phyloP scores from a whole-genome alignment of 1,284 basidiomycete species.

The Apiotrichum akiyoshidainum region DNA sequence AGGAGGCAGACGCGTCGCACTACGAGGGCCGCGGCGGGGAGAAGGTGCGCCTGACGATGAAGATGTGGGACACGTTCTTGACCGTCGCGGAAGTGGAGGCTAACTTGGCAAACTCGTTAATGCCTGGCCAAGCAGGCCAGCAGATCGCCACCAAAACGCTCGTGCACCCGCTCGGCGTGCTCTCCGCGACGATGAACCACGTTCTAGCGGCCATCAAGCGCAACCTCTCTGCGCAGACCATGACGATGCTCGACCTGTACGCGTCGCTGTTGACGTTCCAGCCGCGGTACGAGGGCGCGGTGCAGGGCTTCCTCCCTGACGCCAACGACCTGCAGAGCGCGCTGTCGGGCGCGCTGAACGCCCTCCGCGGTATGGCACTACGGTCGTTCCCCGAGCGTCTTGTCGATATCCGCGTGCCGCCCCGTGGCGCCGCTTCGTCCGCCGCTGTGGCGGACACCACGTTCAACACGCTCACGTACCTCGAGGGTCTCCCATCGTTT shows the following conservation, averaged over 20 bases:
- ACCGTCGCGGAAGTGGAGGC: slow-evolving; percentile 44
- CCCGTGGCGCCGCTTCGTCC: slow-evolving; percentile 12
- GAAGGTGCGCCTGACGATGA: slow-evolving; percentile 34
- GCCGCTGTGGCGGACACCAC: slow-evolving; percentile 40
- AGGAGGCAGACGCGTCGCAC: slow-evolving; percentile 38
- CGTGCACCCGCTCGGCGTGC: slow-evolving; percentile 18
- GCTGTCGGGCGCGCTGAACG: slow-evolving; percentile 24
- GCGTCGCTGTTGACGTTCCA: slow-evolving; percentile 31
- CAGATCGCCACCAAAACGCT: slow-evolving; percentile 33
- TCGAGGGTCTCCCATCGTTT: slow-evolving; percentile 44
- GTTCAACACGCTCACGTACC: slow-evolving; percentile 43
- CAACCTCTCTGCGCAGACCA: slow-evolving; percentile 37
- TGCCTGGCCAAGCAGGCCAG: slow-evolving; percentile 36
- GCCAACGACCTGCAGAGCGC: slow-evolving; percentile 24
- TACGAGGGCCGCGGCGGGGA: slow-evolving; percentile 37
- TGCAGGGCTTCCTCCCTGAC: slow-evolving; percentile 24
- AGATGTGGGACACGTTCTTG: slow-evolving; percentile 38
- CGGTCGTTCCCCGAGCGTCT: slow-evolving; percentile 49
- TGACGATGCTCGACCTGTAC: slow-evolving; percentile 46
- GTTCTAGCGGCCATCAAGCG: slow-evolving; percentile 40
- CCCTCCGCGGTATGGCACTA: slow-evolving; percentile 31
- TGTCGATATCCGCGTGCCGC: slow-evolving; percentile 42
- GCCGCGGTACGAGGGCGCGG: slow-evolving; percentile 30
- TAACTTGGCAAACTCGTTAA: slow-evolving; percentile 36
- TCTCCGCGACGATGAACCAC: slow-evolving; percentile 31